Evolutionary conservation across 352 stramenopile genomes (phyloP).

Genomic region (Globisporangium ultimum): DNA sequence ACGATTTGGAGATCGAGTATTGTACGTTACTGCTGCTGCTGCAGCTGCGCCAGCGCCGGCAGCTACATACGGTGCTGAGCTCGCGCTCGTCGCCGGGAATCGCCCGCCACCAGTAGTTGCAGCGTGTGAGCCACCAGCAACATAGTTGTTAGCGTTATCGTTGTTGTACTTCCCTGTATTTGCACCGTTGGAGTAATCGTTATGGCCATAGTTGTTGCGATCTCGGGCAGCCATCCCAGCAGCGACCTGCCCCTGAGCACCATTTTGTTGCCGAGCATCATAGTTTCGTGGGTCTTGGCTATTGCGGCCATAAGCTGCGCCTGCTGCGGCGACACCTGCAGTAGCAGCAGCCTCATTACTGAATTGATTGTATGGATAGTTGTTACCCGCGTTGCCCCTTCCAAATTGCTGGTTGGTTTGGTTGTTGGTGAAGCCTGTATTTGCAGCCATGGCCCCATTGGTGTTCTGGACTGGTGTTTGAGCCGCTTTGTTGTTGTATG

Average conservation of each 20-base stretch:
- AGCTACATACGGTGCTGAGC: conserved; percentile 6
- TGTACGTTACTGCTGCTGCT: conserved; percentile 5
- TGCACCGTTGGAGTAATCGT: conserved; percentile 6
- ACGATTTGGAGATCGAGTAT: conserved; percentile 4
- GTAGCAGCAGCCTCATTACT: conserved; percentile 1
- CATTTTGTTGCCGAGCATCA: conserved; percentile 7
- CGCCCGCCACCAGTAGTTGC: neutral
- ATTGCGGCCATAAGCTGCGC: neutral
- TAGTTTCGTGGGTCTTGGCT: conserved; percentile 1
- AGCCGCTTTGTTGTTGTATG: conserved; percentile 9
- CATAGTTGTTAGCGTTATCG: neutral
- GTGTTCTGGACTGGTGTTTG: neutral
- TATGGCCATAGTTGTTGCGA: conserved; percentile 8
- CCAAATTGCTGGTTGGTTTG: conserved; percentile 2
- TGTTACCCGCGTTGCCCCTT: neutral
- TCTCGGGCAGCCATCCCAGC: conserved; percentile 10
- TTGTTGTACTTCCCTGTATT: neutral
- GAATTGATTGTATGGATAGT: neutral
- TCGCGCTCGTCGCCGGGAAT: conserved; percentile 6
- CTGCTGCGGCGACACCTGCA: conserved; percentile 6
- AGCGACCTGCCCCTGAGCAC: conserved; percentile 1
- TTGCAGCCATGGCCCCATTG: conserved; percentile 1
- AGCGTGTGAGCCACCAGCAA: neutral
- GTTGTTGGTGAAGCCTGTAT: neutral
- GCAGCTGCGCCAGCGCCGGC: neutral